phyloP scores from a whole-genome alignment of 495 filamentous ascomycete species.

The Terfezia claveryi region DNA sequence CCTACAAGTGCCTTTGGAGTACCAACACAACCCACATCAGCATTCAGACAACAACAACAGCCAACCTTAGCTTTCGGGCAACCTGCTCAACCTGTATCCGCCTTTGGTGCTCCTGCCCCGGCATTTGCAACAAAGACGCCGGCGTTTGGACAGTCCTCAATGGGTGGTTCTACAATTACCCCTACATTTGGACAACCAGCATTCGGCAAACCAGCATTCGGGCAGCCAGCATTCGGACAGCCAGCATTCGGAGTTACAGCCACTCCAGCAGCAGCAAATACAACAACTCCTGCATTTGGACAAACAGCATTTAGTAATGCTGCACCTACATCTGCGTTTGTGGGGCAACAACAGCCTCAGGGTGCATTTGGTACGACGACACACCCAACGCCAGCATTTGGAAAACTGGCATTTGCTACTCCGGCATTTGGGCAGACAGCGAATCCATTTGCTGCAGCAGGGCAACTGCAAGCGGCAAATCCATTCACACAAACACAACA shows the following conservation, averaged over 20 bases:
- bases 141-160: slow-evolving; percentile 15
- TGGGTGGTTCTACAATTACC: neutral
- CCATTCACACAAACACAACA: neutral
- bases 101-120: slow-evolving; percentile 10
- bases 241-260: slow-evolving; percentile 12
- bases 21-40: slow-evolving; percentile 1
- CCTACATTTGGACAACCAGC: slow-evolving; percentile 5
- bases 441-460: neutral
- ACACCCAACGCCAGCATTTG: slow-evolving; percentile 5
- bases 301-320: slow-evolving; percentile 20
- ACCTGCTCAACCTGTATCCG: neutral
- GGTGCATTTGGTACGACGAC: slow-evolving; percentile 13
- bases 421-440: slow-evolving; percentile 6
- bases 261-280: slow-evolving; percentile 13
- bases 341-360: slow-evolving; percentile 9
- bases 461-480: slow-evolving; percentile 1
- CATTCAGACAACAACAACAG: slow-evolving; percentile 1
- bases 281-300: slow-evolving; percentile 16
- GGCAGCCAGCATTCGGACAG: slow-evolving; percentile 24
- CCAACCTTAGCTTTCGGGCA: slow-evolving; percentile 6
- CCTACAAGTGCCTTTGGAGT: slow-evolving; percentile 2
- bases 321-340: slow-evolving; percentile 1
- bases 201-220: slow-evolving; percentile 16
- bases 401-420: slow-evolving; percentile 6
- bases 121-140: slow-evolving; percentile 5